These are phyloP conservation scores for Fusarium siculi DNA, from an alignment of 2,329 filamentous ascomycete genomes.

Conservation along the genomic window DNA sequence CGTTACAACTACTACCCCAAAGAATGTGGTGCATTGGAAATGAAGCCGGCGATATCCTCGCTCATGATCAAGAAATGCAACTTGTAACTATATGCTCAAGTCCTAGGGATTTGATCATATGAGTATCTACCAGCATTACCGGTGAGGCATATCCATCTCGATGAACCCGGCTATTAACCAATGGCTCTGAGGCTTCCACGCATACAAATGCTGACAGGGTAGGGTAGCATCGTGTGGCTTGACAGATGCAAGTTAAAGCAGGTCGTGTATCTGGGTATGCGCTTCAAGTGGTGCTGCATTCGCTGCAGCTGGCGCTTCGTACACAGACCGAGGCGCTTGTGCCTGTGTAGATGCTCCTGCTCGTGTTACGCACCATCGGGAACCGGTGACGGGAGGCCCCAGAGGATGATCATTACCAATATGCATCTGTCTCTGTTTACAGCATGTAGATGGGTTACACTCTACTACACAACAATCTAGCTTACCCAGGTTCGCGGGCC, in stretches of 20 bases:
- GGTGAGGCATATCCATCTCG: conserved; percentile 19
- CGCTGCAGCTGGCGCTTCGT: conserved; percentile 11
- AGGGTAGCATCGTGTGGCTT: conserved; percentile 26
- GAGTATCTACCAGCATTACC: conserved; percentile 14
- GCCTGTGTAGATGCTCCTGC: conserved; percentile 1
- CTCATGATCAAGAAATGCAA: background rate
- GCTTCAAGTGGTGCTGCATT: background rate
- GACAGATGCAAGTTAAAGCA: conserved; percentile 30
- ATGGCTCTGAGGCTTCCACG: conserved; percentile 21
- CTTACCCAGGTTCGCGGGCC: conserved; percentile 29
- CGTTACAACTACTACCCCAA: conserved; percentile 2
- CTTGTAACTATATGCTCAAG: background rate
- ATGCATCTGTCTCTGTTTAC: conserved; percentile 10
- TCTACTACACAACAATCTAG: background rate
- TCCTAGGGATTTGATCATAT: conserved; percentile 17
- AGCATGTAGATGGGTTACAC: conserved; percentile 9
- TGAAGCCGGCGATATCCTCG: conserved; percentile 25
- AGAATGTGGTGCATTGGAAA: background rate
- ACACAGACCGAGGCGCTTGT: conserved; percentile 14
- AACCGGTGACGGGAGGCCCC: conserved; percentile 24
- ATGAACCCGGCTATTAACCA: conserved; percentile 13
- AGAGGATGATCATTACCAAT: background rate
- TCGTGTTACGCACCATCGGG: conserved; percentile 22
- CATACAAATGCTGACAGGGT: conserved; percentile 17
- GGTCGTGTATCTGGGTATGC: background rate